phyloP scores from a whole-genome alignment of 768 basidiomycete genomes.

The Tylopilus felleus region DNA sequence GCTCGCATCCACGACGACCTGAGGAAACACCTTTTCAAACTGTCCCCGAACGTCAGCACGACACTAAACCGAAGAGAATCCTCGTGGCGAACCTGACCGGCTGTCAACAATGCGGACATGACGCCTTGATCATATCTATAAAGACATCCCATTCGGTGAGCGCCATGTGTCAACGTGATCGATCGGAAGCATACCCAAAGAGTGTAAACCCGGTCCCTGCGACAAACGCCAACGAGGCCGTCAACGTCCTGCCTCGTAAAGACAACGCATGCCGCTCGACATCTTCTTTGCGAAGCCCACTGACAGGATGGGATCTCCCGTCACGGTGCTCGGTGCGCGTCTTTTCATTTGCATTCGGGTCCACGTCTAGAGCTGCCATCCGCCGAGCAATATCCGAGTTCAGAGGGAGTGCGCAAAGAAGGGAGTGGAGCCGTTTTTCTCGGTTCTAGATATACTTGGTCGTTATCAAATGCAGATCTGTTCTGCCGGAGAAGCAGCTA shows the following conservation, averaged over 20 bases:
- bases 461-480: conserved; percentile 1
- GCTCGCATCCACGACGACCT: conserved; percentile 43
- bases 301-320: neutral
- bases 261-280: conserved; percentile 11
- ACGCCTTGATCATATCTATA: conserved; percentile 66
- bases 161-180: neutral
- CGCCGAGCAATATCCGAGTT: neutral
- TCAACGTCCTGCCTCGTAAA: conserved; percentile 39
- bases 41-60: conserved; percentile 20
- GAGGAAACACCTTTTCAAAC: conserved; percentile 58
- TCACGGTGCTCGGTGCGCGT: neutral
- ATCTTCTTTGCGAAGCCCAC: conserved; percentile 6
- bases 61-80: neutral
- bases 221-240: conserved; percentile 50
- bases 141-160: neutral
- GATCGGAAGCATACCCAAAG: conserved; percentile 45
- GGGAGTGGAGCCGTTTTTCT: neutral
- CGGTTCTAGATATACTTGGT: conserved; percentile 4
- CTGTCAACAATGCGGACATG: conserved; percentile 62
- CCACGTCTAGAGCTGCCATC: conserved; percentile 8
- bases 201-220: conserved; percentile 59
- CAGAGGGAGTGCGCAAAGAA: neutral
- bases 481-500: conserved; percentile 1
- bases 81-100: conserved; percentile 39
- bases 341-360: conserved; percentile 11